Evolutionary conservation across 495 filamentous ascomycete species (phyloP), one percentile per base, ranked within the genome.

Genomic region (Trichoderma gamsii): DNA sequence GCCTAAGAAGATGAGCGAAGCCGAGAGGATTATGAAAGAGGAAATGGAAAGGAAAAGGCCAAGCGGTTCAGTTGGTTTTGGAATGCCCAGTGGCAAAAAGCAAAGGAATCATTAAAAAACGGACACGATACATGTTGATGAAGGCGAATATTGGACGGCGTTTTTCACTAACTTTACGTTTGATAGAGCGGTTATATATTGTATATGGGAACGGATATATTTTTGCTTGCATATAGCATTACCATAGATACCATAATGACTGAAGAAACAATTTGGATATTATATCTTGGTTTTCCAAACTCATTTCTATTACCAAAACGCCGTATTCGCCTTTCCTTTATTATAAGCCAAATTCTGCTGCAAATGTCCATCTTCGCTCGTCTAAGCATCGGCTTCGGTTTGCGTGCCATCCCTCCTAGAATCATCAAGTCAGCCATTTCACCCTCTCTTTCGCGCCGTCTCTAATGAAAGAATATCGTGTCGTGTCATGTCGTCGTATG

Each of bases 11-110:
- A 92, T 95, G 84, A 91, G 89, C 70, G 90, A 95, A 76, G 90
- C 89, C n/a, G 92, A 96, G 70, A 82, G 92, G 68, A 95, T 95
- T 69, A 96, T 96, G 92, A 90, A 88, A 75, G 89, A 91, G 69
- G 92, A 94, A 71, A 83, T 90, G 73, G 89, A 94, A 72, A 81
- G 84, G 44, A 94, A 93, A 75, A 82, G 88, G 59, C 72, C 75
- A 16, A 80, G 85, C 29, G 86, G 82, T 46, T 65, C 66, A 6
- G 73, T 73, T 32, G 78, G 77, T 11, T 75, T 72, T 69, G 74
- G 70, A 25, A 69, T 78, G 7, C 76, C 73, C 3, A 74, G 77
- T 4, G 74, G 72, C 67, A 83, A 84, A 72, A 78, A 74, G 38
- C 78, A 76, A 66, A 78, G 75, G 41, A 79, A 75, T 13, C 76